Base-by-base conservation (phyloP, 164 flowering plant genomes). In the Magnolia changhungtana region DNA sequence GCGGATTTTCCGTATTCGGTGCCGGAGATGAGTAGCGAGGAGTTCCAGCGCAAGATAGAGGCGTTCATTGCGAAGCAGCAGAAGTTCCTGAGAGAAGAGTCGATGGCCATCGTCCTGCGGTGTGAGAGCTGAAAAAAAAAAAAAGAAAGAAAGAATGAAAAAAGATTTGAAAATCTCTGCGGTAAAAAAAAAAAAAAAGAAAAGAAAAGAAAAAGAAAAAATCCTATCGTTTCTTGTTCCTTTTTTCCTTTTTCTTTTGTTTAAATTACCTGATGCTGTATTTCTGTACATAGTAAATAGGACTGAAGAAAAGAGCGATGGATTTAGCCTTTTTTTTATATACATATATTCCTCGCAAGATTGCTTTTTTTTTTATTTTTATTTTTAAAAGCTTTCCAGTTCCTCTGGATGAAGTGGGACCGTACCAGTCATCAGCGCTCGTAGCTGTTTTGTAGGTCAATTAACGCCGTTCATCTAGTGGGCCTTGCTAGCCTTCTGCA, bases 31-130 rank as follows among this genome's bases (percentile, higher is more conserved):
- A 83, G 84, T 76, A 80, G 67, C 63, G 87, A 87, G 63, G 87
- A 85, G 84, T 86, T 86, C 79, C 82, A 66, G 63, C 73, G 78
- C 21, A 76, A 69, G 52, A 67, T 86, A 23, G 89, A 86, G 66
- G 80, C 59, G 50, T 86, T 85, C 82, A 86, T 86, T 8, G 85
- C 80, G 49, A 77, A 69, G 78, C 81, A 83, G 69, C 70, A 31
- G 51, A 76, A 37, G 80, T 79, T 84, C 72, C 84, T 49, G 18
- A 66, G 80, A 31, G 78, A 84, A 27, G 86, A 84, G 66, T 78
- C 86, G 19, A 75, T 77, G 82, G 82, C 82, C 24, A 67, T 84
- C 65, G 84, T 81, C 63, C 71, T 71, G 20, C 79, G 71, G 73
- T 73, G 52, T 71, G 65, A 78, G 45, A 51, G 11, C 63, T 51